Evolutionary conservation across 768 basidiomycete genomes (phyloP).

Genomic region (Amanita subjunquillea): DNA sequence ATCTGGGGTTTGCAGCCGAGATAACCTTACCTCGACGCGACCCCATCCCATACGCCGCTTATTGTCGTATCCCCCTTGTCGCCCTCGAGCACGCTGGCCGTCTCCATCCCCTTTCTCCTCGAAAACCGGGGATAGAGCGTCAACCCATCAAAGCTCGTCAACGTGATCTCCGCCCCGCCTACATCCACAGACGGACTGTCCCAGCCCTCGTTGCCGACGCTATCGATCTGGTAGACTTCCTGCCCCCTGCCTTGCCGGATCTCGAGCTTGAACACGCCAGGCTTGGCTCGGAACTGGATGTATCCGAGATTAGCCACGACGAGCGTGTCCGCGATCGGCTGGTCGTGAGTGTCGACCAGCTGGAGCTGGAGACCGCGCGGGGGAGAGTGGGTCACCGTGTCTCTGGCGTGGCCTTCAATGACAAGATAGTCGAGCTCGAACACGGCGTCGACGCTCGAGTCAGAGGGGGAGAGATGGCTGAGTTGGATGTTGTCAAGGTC

Average conservation of each 20-base stretch:
- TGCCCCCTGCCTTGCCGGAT: conserved; percentile 76
- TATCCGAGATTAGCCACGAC: conserved; percentile 95
- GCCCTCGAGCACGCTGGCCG: conserved; percentile 65
- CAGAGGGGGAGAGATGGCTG: conserved; percentile 45
- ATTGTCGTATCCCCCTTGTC: conserved; percentile 19
- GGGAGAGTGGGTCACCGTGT: conserved; percentile 48
- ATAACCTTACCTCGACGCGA: conserved; percentile 40
- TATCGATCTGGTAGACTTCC: conserved; percentile 75
- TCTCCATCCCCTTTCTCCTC: conserved; percentile 69
- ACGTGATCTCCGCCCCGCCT: conserved; percentile 63
- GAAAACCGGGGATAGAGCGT: conserved; percentile 78
- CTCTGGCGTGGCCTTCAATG: conserved; percentile 91
- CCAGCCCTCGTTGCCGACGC: conserved; percentile 87
- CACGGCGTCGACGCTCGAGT: conserved; percentile 61
- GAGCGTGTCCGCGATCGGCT: conserved; percentile 72
- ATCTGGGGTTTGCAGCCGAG: background rate
- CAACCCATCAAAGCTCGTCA: conserved; percentile 86
- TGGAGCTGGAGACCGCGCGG: conserved; percentile 91
- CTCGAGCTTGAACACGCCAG: conserved; percentile 76
- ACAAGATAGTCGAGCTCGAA: conserved; percentile 89
- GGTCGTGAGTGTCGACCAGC: conserved; percentile 38
- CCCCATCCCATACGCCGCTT: conserved; percentile 32
- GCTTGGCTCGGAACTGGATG: conserved; percentile 88
- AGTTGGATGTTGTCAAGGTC: conserved; percentile 96
- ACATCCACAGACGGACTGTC: conserved; percentile 60